Evolutionary conservation across 1,139 yeast species (phyloP), one percentile per base, ranked within the genome.

Genomic region (Suhomyces anneliseae): DNA sequence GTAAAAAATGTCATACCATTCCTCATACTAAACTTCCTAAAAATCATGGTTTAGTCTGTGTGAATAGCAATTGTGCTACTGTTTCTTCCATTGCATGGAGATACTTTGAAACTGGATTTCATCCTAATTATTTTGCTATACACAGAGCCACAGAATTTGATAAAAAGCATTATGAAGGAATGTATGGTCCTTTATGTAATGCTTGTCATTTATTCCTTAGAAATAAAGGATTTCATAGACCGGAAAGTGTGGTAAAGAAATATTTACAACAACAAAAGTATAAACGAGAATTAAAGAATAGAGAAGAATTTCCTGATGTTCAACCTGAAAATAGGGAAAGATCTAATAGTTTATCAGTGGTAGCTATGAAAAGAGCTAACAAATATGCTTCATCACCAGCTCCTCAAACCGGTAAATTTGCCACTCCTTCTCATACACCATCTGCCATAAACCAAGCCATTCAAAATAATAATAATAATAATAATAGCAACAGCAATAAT

Each of bases 151-250:
- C 66, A 38, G 70, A 67, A 48, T 74, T 75, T 49, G 68, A 74
- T 56, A 71, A 71, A 50, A 65, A 64, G 48, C 62, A 72, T 49
- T 75, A 74, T 51, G 78, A 75, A 43, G 79, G 79, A 6, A 75
- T 75, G 80, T 72, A 72, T 54, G 82, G 82, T 1, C 79, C 81
- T 0, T 63, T 76, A 45, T 77, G 82, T 57, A 76, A 76, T 56
- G 80, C 80, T 3, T 77, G 82, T 54, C 74, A 72, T 54, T 61
- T 76, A 32, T 76, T 76, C 52, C 70, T 76, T 49, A 64, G 79
- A 46, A 72, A 69, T 51, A 74, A 75, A 55, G 81, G 80, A n/a
- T 76, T 75, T 55, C 74, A 76, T 79, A 66, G 80, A 56, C 81
- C 81, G 2, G 76, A 71, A 53, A 70, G 69, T 26, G 79, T 76